Base-by-base conservation (phyloP, 768 basidiomycete species). In the Kwoniella bestiolae region DNA sequence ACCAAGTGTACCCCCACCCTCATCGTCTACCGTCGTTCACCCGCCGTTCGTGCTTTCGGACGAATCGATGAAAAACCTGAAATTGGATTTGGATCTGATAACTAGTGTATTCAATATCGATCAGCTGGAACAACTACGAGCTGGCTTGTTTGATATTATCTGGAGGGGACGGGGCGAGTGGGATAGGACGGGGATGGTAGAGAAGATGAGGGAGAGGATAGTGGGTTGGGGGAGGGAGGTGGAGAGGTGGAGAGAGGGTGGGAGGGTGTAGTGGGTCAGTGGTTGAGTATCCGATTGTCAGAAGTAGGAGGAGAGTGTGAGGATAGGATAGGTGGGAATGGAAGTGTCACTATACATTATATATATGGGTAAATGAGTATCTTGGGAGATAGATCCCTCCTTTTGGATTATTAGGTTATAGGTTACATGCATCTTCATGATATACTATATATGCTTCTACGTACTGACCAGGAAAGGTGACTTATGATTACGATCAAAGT, bases 51-150 rank as follows among this genome's bases (percentile, higher is more conserved):
- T 86, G 45, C 74, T 95, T 14, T 84, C 90, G 52, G 82, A 86
- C 25, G 75, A 66, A 2, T 75, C 83, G 9, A 70, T 95, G 26
- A 72, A 71, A 0, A 74, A 84, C 9, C 85, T 98, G 0, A 80
- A 83, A 61, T 49, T 77, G 2, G 80, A 83, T 49, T 78, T 97
- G 28, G 82, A 82, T 35, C 82, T 85, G 18, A 77, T 77, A 49
- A 96, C 95, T 1, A 77, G 66, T 5, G 77, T 75, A 0, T 83
- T 97, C 46, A 91, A 84, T 26, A 85, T 97, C 55, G 96, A 99
- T 76, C 88, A 95, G 76, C 85, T 99, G 5, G 96, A 98, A 78
- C 94, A 98, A 80, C 84, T 99, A 5, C 87, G 96, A 5, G 94
- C 96, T 7, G 87, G 86, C 2, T 90, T 88, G 71, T 86, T 94